Base-by-base conservation (phyloP, 2,329 filamentous ascomycete species). In the Xylariaceae sp. region DNA sequence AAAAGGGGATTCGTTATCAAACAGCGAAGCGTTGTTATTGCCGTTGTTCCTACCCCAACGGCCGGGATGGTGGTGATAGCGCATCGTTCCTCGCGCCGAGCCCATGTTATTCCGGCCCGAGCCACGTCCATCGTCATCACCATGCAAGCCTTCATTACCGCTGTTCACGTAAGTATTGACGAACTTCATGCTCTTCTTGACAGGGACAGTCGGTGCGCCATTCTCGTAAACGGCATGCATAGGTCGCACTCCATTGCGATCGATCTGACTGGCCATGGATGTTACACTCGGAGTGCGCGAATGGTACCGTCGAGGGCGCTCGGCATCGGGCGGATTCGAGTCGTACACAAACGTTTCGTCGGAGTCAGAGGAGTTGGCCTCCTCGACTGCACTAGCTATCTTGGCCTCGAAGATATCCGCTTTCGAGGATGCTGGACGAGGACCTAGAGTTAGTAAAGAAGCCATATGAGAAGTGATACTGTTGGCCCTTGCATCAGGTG, bases 291-390 rank as follows among this genome's bases (percentile, higher is more conserved):
- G 94, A 1, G 94, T 99, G 63, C 94, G 86, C 17, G 93, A 97
- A 75, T 97, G 93, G 73, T 93, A 91, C 62, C 92, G 84, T 64
- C 85, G 83, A n/a, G 83, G 83, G 47, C 85, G 79, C 56, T 87
- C 84, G 53, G 72, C 74, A 65, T 88, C 86, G 55, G 90, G 89
- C 8, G 93, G 94, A 70, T 99, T 99, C 30, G 94, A 97, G 74
- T 99, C 94, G 76, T 99, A 99, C 13, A 99, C 94, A 74, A 97
- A 99, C 0, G 94, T 97, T 75, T 97, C 94, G 70, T 97, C 94
- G 1, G 93, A 97, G 73, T 99, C 94, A 5, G 93, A 97, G 10
- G 93, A 96, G 73, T 97, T 90, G 50, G 91, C 92, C 73, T 97
- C 92, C 72, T 97, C 93, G 55, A 99, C 92, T 7, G 93, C 93